phyloP scores from a whole-genome alignment of 2,329 filamentous ascomycete genomes.

The Sclerotinia minor region DNA sequence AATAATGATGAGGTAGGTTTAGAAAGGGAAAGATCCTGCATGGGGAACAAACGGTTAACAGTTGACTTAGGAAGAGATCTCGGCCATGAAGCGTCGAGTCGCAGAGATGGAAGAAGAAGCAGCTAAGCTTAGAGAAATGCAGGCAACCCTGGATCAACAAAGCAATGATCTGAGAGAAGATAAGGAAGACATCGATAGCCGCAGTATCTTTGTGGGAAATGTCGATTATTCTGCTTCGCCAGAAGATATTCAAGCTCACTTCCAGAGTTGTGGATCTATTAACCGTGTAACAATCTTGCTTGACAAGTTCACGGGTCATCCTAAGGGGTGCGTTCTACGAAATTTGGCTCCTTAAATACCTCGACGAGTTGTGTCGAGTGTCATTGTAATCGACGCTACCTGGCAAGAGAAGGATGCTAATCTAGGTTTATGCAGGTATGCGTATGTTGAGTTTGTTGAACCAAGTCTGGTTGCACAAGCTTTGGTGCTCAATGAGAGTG shows the following conservation, averaged over 20 bases:
- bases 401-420: constrained; percentile 58
- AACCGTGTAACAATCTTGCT: constrained; percentile 96
- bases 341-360: constrained; percentile 30
- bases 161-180: constrained; percentile 81
- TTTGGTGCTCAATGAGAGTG: constrained; percentile 91
- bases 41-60: constrained; percentile 17
- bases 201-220: constrained; percentile 97
- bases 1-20: constrained; percentile 40
- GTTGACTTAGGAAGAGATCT: constrained; percentile 67
- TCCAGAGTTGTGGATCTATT: constrained; percentile 95
- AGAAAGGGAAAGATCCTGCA: background rate
- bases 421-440: constrained; percentile 65
- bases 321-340: constrained; percentile 79
- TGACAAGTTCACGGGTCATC: constrained; percentile 98
- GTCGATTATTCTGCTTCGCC: constrained; percentile 97
- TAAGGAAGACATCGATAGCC: constrained; percentile 91
- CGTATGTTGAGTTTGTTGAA: constrained; percentile 97
- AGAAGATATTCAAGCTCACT: constrained; percentile 97
- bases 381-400: constrained; percentile 49
- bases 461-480: constrained; percentile 90
- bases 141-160: constrained; percentile 80
- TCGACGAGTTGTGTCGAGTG: constrained; percentile 31
- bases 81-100: constrained; percentile 81
- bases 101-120: constrained; percentile 91
- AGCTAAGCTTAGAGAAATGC: constrained; percentile 83